Percentiles rank a stretch among this genome's conserved stretches.
phyloP scores from a whole-genome alignment of 345 rosid species.

The Eucalyptus shirleyi region DNA sequence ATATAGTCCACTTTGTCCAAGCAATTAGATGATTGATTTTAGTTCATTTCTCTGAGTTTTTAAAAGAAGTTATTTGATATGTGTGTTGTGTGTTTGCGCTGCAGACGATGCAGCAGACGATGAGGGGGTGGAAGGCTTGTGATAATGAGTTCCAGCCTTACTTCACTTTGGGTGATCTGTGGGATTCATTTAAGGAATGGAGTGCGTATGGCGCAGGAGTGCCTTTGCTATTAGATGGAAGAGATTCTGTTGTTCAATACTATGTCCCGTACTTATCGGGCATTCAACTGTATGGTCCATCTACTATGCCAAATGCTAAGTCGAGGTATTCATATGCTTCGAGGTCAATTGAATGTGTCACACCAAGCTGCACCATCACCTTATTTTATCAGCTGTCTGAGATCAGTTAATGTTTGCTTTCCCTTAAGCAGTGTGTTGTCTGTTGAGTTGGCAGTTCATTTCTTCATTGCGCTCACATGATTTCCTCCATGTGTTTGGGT shows the following conservation, averaged over 20 bases:
- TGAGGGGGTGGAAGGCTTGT: constrained; percentile 35
- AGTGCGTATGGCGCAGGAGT: constrained; percentile 82
- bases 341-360: not conserved
- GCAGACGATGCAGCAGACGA: constrained; percentile 34
- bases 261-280: constrained; percentile 87
- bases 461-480: not conserved
- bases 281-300: constrained; percentile 62
- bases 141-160: constrained; percentile 32
- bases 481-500: not conserved
- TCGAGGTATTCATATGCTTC: constrained; percentile 15
- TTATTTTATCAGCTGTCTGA: not conserved
- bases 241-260: constrained; percentile 64
- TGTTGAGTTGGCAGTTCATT: not conserved
- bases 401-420: not conserved
- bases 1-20: not conserved
- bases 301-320: constrained; percentile 7
- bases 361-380: not conserved
- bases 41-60: not conserved
- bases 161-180: constrained; percentile 60
- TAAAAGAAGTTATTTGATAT: not conserved
- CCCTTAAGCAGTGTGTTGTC: not conserved
- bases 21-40: not conserved
- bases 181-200: constrained; percentile 86
- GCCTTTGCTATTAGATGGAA: constrained; percentile 56
- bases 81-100: not conserved